A percentile compares a stretch with the other conserved stretches of the same genome.
These are phyloP conservation scores for Jacaranda mimosifolia DNA, from an alignment of 257 asterid species.

Conservation along the genomic window DNA sequence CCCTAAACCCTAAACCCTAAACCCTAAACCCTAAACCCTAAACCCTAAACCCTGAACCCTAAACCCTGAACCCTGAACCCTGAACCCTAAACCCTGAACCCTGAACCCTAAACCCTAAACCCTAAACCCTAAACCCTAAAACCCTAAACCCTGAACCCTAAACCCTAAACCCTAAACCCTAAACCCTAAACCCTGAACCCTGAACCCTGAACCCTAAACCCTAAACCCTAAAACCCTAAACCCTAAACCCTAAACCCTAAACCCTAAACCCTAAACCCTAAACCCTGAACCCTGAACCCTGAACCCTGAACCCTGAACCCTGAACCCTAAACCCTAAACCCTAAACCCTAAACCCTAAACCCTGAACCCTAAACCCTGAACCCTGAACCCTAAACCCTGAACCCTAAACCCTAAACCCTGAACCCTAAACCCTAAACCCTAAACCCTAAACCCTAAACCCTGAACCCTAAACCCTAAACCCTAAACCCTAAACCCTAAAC, in stretches of 20 bases:
- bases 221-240: slow-evolving; percentile 38
- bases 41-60: slow-evolving; percentile 38
- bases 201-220: slow-evolving; percentile 40
- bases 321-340: slow-evolving; percentile 37
- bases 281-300: slow-evolving; percentile 37
- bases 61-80: slow-evolving; percentile 35
- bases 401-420: slow-evolving; percentile 28
- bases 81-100: slow-evolving; percentile 41
- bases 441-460: slow-evolving; percentile 34
- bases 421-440: slow-evolving; percentile 32
- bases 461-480: slow-evolving; percentile 23
- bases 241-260: too few species aligned
- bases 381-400: slow-evolving; percentile 35
- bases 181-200: slow-evolving; percentile 41
- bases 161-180: slow-evolving; percentile 35
- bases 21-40: slow-evolving; percentile 33
- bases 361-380: slow-evolving; percentile 36
- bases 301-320: slow-evolving; percentile 37
- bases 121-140: slow-evolving; percentile 40
- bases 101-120: slow-evolving; percentile 42
- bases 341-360: slow-evolving; percentile 35
- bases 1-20: slow-evolving; percentile 33
- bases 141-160: slow-evolving; percentile 38
- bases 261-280: slow-evolving; percentile 36
- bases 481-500: slow-evolving; percentile 31